These are phyloP conservation scores for Saksenaea vasiformis DNA, from an alignment of 371 early-diverging fungal genomes.

Conservation along the genomic window DNA sequence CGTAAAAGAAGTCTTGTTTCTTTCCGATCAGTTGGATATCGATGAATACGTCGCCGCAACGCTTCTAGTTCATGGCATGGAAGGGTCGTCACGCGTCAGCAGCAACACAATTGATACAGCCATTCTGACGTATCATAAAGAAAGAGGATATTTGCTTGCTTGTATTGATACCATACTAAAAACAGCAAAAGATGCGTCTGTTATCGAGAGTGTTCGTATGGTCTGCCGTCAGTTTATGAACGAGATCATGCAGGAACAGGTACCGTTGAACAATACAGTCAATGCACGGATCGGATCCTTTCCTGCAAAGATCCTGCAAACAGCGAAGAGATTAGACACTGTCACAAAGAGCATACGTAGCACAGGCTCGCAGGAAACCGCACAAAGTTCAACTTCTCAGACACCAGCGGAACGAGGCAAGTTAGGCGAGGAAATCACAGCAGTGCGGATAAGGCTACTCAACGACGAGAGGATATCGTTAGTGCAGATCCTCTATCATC, in stretches of 20 bases:
- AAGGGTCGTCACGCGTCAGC: conserved; percentile 28
- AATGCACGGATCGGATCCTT: conserved; percentile 20
- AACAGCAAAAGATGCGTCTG: conserved; percentile 45
- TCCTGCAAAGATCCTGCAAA: conserved; percentile 44
- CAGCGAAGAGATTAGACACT: conserved; percentile 46
- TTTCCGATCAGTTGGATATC: conserved; percentile 81
- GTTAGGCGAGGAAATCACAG: conserved; percentile 48
- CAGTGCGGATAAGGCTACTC: conserved; percentile 42
- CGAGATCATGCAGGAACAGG: conserved; percentile 14
- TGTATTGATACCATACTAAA: conserved; percentile 66
- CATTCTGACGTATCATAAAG: conserved; percentile 67
- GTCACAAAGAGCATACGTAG: conserved; percentile 39
- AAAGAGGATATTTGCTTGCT: conserved; percentile 66
- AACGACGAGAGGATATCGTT: conserved; percentile 62
- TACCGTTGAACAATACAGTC: background rate
- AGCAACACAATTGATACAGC: conserved; percentile 58
- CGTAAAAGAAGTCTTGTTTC: conserved; percentile 58
- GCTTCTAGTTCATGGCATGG: conserved; percentile 66
- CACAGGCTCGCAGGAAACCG: conserved; percentile 16
- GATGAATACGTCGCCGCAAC: conserved; percentile 80
- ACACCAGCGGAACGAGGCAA: conserved; percentile 35
- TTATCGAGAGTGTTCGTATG: conserved; percentile 50
- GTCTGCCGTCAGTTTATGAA: conserved; percentile 36
- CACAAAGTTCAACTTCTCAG: conserved; percentile 20
- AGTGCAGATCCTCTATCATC: conserved; percentile 58